Base-by-base conservation (phyloP, 352 stramenopile species). In the Lagenidium sp. region DNA sequence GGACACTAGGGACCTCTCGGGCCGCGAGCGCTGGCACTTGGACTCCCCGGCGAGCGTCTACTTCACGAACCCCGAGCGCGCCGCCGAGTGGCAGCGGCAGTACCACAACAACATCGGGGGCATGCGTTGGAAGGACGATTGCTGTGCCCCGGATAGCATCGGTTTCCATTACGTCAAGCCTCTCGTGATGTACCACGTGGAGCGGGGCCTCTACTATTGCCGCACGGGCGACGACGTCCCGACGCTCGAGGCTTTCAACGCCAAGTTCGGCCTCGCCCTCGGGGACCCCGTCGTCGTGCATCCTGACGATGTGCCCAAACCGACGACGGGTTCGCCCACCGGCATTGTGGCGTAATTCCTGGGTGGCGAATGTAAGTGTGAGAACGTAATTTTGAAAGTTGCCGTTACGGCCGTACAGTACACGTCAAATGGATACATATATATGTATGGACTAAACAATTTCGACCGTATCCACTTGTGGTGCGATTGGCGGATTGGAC, bases 111-210 rank as follows among this genome's bases (percentile, higher is more conserved):
- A 63, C 24, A 68, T 89, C 36, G 77, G 77, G 23, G 73, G 73
- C 29, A 52, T 89, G 36, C 57, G 68, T 19, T 69, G 58, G 60
- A 63, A 68, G 32, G 18, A 68, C 15, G 66, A 70, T 23, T 63
- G 58, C 30, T 72, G 58, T n/a, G 70, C 76, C 16, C 63, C 76
- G 0, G 77, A 89, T 41, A 79, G 52, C 35, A 62, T 89, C 16
- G 77, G 70, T 0, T 86, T 84, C 44, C 77, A 89, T 52, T 89
- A 89, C 58, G 60, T 84, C 45, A 67, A 40, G 13, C 70, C 73
- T 1, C 22, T 55, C 4, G 57, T 82, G 31, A 89, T 89, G 77
- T 82, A 79, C 41, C 73, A 89, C 56, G 50, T 86, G 7, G 77
- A 89, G 53, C 60, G 70, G 10, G 60, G 55, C 15, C 50, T 89